These are phyloP conservation scores for Lumnitzera littorea DNA, from an alignment of 345 rosid genomes.

Conservation along the genomic window DNA sequence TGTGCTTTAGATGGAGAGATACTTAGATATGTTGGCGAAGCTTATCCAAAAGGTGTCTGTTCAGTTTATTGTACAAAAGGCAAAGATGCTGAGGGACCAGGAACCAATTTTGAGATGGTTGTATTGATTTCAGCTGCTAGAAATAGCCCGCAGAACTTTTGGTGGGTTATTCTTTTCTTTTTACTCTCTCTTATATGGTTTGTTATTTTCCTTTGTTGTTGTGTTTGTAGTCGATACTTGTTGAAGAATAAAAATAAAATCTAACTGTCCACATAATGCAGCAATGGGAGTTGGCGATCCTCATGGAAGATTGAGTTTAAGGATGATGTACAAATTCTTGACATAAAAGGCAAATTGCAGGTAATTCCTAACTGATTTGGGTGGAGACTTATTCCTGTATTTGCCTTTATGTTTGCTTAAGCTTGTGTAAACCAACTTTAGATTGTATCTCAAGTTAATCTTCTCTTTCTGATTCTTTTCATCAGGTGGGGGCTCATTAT, in stretches of 20 bases:
- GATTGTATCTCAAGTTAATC: not conserved
- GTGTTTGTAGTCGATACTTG: not conserved
- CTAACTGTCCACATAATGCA: conserved; percentile 10
- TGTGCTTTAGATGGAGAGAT: conserved; percentile 80
- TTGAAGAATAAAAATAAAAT: not conserved
- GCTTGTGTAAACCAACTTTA: not conserved
- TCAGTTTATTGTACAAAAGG: conserved; percentile 71
- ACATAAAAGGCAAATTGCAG: conserved; percentile 75
- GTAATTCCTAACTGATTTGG: conserved; percentile 21
- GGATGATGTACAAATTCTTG: conserved; percentile 71
- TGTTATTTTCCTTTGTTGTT: conserved; percentile 1
- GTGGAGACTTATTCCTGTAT: no score
- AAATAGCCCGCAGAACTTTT: conserved; percentile 93
- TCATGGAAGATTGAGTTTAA: conserved; percentile 76
- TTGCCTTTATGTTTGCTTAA: not conserved
- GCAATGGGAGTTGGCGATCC: conserved; percentile 97
- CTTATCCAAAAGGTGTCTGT: conserved; percentile 87
- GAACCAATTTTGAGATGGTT: conserved; percentile 79
- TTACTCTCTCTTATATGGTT: not conserved
- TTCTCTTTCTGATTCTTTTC: conserved; percentile 4
- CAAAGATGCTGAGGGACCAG: conserved; percentile 78
- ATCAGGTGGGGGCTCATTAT: conserved; percentile 93
- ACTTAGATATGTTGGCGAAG: conserved; percentile 73
- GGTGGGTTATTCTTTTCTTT: conserved; percentile 33
- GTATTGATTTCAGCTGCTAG: conserved; percentile 78